A percentile compares a stretch with the other conserved stretches of the same genome.
Conservation (phyloP, 352 stramenopile genomes). For the Peronospora belbahrii region DNA sequence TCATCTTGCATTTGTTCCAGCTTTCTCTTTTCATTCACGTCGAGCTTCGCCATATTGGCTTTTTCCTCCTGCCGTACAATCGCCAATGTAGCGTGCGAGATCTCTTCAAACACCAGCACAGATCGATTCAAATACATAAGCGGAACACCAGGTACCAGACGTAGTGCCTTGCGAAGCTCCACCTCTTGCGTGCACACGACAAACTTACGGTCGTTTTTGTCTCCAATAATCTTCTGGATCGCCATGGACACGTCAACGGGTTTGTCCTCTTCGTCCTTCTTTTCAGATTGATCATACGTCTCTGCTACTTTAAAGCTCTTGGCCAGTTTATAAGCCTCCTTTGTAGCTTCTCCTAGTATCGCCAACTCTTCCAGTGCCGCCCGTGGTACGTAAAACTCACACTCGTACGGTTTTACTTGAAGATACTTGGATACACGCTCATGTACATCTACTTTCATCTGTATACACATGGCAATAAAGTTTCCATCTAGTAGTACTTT, state of each 20-base stretch:
- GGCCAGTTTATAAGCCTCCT: slow-evolving; percentile 52
- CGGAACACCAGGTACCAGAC: slow-evolving; percentile 58
- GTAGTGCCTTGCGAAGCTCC: slow-evolving; percentile 68
- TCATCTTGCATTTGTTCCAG: slow-evolving; percentile 42
- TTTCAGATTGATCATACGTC: slow-evolving; percentile 21
- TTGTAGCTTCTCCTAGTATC: slow-evolving; percentile 55
- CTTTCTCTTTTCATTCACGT: slow-evolving; percentile 72
- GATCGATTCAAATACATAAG: slow-evolving; percentile 85
- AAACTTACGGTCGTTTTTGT: slow-evolving; percentile 77
- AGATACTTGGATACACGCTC: slow-evolving; percentile 77
- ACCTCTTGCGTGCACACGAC: slow-evolving; percentile 82
- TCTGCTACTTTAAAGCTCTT: slow-evolving; percentile 64
- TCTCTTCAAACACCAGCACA: slow-evolving; percentile 83
- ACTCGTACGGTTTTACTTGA: slow-evolving; percentile 68
- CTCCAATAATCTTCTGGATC: slow-evolving; percentile 49
- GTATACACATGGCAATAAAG: slow-evolving; percentile 82
- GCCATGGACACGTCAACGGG: slow-evolving; percentile 44
- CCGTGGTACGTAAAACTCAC: slow-evolving; percentile 63
- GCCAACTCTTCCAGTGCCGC: slow-evolving; percentile 66
- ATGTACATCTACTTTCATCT: slow-evolving; percentile 81
- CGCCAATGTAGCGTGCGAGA: slow-evolving; percentile 62
- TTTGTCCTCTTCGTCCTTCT: slow-evolving; percentile 10
- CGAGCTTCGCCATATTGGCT: slow-evolving; percentile 53
- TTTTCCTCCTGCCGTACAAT: slow-evolving; percentile 80
- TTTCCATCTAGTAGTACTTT: slow-evolving; percentile 81